Conservation (phyloP, 23 red algal genomes). For the Gracilaria domingensis region DNA sequence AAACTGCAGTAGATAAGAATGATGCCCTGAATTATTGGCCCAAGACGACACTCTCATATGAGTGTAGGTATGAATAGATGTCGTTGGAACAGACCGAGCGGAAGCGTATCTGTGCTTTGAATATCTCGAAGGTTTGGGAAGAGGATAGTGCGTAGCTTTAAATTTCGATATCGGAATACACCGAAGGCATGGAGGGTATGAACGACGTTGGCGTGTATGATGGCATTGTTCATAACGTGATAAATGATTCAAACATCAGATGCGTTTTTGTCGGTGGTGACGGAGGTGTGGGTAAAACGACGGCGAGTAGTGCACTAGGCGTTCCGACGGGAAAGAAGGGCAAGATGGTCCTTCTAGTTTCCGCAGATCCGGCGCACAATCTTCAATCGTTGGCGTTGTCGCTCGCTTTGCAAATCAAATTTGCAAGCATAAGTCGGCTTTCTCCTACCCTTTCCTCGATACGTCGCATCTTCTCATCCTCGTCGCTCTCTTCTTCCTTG, state of each 20-base stretch:
- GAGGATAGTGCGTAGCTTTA: too few species aligned
- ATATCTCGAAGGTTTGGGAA: too few species aligned
- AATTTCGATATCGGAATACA: too few species aligned
- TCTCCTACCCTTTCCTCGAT: slow-evolving; percentile 64
- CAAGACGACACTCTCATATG: too few species aligned
- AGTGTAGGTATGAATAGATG: too few species aligned
- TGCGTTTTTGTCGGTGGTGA: slow-evolving; percentile 90
- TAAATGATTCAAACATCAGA: slow-evolving; percentile 72
- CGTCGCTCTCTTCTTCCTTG: slow-evolving; percentile 64
- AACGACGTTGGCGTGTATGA: slow-evolving; percentile 73
- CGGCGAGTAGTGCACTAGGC: slow-evolving; percentile 83
- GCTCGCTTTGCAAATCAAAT: slow-evolving; percentile 60
- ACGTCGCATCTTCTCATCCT: slow-evolving; percentile 46
- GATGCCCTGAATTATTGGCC: too few species aligned
- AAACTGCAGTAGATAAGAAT: too few species aligned
- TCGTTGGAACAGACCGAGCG: too few species aligned
- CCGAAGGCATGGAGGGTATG: slow-evolving; percentile 62
- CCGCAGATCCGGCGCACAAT: slow-evolving; percentile 99
- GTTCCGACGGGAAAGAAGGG: slow-evolving; percentile 69
- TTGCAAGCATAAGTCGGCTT: slow-evolving; percentile 51
- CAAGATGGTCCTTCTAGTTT: slow-evolving; percentile 85
- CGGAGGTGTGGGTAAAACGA: slow-evolving; percentile 97
- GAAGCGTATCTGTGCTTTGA: too few species aligned
- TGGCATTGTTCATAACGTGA: slow-evolving; percentile 78
- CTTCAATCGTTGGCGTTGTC: slow-evolving; percentile 35